A percentile compares a stretch with the other conserved stretches of the same genome.
Evolutionary conservation across 2,329 filamentous ascomycete genomes (phyloP).

Genomic region (Fusarium circinatum): DNA sequence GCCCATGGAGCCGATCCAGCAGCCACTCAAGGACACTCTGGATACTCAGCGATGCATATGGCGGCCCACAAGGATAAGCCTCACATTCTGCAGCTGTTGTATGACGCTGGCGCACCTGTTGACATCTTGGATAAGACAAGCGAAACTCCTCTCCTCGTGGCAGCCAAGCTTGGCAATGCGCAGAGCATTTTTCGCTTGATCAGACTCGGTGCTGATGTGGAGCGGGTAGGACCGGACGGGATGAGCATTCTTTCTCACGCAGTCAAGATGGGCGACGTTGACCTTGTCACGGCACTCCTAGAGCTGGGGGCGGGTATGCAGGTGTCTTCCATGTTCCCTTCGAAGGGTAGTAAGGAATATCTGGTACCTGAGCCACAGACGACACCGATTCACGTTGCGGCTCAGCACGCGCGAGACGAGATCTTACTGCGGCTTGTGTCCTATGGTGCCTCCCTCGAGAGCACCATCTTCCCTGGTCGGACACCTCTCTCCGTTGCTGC

Average conservation of each 20-base stretch:
- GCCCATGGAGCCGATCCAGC: conserved; percentile 41
- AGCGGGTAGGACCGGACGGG: conserved; percentile 41
- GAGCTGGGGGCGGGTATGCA: conserved; percentile 39
- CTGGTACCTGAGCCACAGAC: conserved; percentile 42
- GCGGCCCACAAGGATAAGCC: conserved; percentile 44
- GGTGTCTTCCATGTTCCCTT: conserved; percentile 3
- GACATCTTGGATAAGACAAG: conserved; percentile 38
- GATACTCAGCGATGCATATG: conserved; percentile 45
- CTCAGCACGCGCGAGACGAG: conserved; percentile 43
- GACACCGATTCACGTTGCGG: conserved; percentile 42
- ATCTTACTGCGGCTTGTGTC: conserved; percentile 42
- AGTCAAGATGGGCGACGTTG: conserved; percentile 40
- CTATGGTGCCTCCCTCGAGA: conserved; percentile 39
- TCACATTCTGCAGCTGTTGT: conserved; percentile 37
- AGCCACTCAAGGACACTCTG: conserved; percentile 34
- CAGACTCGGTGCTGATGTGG: conserved; percentile 41
- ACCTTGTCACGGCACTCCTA: conserved; percentile 38
- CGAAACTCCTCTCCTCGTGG: conserved; percentile 43
- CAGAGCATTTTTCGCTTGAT: conserved; percentile 39
- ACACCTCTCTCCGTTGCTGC: conserved; percentile 42
- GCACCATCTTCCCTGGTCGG: conserved; percentile 43
- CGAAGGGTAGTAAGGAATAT: conserved; percentile 31
- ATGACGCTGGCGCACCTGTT: conserved; percentile 37
- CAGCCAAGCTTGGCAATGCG: conserved; percentile 42
- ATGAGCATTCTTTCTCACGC: conserved; percentile 46